Evolutionary conservation across 441 rosid genomes (phyloP).

Genomic region (Rhodomyrtus psidioides): DNA sequence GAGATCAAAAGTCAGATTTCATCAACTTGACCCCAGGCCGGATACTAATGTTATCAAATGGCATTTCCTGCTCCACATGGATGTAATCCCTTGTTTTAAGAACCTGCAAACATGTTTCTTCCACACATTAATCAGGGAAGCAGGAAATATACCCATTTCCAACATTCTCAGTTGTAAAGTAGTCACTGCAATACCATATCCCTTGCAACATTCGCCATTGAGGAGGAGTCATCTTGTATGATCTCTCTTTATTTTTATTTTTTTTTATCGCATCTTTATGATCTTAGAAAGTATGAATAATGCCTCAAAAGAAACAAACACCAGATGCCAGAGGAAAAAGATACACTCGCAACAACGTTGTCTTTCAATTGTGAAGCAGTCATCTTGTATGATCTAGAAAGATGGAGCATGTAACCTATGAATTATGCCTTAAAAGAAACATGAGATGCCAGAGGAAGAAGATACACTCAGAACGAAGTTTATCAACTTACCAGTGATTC

Average conservation of each 20-base stretch:
- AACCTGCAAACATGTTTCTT: conserved; percentile 39
- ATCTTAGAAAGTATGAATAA: no score
- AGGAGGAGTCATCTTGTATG: neutral
- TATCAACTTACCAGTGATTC: conserved; percentile 79
- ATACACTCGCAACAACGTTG: no score
- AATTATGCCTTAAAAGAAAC: neutral
- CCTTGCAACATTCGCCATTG: neutral
- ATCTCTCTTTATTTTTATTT: no score
- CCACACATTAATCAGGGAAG: neutral
- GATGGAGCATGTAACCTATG: neutral
- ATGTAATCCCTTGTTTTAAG: conserved; percentile 88
- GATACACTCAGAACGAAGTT: neutral
- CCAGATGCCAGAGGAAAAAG: no score
- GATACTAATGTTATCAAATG: conserved; percentile 58
- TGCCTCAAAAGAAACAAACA: no score
- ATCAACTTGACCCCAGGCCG: conserved; percentile 70
- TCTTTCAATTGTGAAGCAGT: neutral
- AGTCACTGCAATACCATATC: neutral
- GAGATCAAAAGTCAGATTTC: conserved; percentile 71
- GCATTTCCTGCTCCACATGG: conserved; percentile 76
- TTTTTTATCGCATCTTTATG: no score
- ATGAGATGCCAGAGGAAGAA: neutral
- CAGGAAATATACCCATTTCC: neutral
- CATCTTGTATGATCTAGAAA: neutral
- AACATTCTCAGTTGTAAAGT: neutral